A percentile compares a stretch with the other conserved stretches of the same genome.
phyloP scores from a whole-genome alignment of 306 rosid species.

The Dalbergia cultrata region DNA sequence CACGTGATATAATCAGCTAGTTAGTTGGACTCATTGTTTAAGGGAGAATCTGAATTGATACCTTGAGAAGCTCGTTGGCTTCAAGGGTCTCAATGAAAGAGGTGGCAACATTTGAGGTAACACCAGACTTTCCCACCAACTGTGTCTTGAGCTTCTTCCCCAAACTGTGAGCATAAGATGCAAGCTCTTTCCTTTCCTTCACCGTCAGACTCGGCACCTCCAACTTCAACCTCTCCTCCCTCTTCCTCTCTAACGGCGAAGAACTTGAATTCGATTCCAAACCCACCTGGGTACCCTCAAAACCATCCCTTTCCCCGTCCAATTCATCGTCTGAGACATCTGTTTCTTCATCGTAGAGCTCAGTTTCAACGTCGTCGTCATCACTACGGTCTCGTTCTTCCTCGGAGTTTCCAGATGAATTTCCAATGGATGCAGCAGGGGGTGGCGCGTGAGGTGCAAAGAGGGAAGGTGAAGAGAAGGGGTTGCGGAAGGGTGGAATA shows the following conservation, averaged over 20 bases:
- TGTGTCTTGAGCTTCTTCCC: constrained; percentile 93
- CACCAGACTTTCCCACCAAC: constrained; percentile 90
- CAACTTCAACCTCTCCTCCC: constrained; percentile 56
- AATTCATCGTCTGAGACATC: constrained; percentile 13
- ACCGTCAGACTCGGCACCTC: constrained; percentile 66
- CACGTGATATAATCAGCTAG: no score
- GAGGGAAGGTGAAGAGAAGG: constrained; percentile 48
- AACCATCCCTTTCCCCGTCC: constrained; percentile 18
- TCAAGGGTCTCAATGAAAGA: constrained; percentile 89
- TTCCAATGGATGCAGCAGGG: not conserved
- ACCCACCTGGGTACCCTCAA: constrained; percentile 34
- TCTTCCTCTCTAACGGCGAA: constrained; percentile 56
- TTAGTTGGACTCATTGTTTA: no score
- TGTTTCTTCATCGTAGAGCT: constrained; percentile 35
- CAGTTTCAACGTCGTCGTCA: constrained; percentile 32
- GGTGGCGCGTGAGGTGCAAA: constrained; percentile 29
- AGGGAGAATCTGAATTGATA: constrained; percentile 22
- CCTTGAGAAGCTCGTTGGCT: constrained; percentile 96
- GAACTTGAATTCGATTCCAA: constrained; percentile 40
- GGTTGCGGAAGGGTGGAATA: constrained; percentile 7
- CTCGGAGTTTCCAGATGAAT: constrained; percentile 18
- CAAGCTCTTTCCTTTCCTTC: constrained; percentile 89
- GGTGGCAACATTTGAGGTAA: constrained; percentile 71
- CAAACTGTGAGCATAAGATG: constrained; percentile 86
- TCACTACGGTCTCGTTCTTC: not conserved